Conservation (phyloP, 805 yeast genomes). For the Candida piceae region DNA sequence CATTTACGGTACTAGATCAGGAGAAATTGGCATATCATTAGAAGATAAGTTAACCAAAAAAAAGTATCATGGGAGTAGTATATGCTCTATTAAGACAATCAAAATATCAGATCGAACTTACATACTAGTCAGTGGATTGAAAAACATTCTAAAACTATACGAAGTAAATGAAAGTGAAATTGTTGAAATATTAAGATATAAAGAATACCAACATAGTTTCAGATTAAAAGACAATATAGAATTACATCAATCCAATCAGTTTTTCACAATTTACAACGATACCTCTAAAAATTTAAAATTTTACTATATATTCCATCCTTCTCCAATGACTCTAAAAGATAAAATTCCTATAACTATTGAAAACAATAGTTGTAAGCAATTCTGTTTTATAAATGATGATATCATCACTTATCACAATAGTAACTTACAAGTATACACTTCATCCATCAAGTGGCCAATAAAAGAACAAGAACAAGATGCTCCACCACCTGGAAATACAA, state of each 20-base stretch:
- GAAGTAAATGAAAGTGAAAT: constrained; percentile 2
- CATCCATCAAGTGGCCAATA: too few relatives aligned
- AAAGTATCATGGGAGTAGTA: constrained; percentile 6
- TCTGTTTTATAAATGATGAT: constrained; percentile 7
- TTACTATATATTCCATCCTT: constrained; percentile 10
- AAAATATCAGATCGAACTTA: background rate
- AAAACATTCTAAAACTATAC: constrained; percentile 5
- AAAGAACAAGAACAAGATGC: too few relatives aligned
- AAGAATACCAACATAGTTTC: constrained; percentile 7
- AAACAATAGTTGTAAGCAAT: constrained; percentile 3
- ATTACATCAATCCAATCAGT: constrained; percentile 7
- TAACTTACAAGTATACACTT: too few relatives aligned
- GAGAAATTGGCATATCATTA: too few relatives aligned
- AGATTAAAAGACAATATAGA: constrained; percentile 9
- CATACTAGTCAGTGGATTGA: constrained; percentile 14
- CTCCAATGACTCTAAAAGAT: constrained; percentile 4
- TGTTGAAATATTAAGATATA: constrained; percentile 5
- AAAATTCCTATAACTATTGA: background rate
- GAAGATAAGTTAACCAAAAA: too few relatives aligned
- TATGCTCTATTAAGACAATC: constrained; percentile 10
- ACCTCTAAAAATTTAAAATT: constrained; percentile 4
- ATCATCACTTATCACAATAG: too few relatives aligned
- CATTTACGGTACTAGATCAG: too few relatives aligned
- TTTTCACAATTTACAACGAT: constrained; percentile 12
- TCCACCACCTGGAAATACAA: too few relatives aligned